phyloP scores from a whole-genome alignment of 495 filamentous ascomycete genomes.

The Xylaria longipes region DNA sequence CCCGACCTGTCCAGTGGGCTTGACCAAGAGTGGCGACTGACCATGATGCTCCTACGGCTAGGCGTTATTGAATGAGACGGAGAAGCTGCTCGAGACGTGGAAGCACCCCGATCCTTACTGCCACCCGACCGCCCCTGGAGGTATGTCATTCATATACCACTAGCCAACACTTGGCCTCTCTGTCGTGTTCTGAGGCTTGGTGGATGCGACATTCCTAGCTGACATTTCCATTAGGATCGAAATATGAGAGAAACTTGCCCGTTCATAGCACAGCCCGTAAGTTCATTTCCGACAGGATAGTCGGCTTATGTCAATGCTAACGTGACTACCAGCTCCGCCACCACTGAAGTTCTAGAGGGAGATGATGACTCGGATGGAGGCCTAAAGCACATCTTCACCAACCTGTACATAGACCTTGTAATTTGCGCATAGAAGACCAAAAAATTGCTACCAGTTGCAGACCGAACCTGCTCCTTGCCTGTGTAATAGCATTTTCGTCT shows the following conservation, averaged over 20 bases:
- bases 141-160: conserved; percentile 55
- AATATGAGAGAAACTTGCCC: conserved; percentile 94
- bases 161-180: background rate
- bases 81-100: conserved; percentile 87
- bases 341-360: conserved; percentile 52
- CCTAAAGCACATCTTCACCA: conserved; percentile 6
- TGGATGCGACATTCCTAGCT: conserved; percentile 12
- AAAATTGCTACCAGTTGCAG: conserved; percentile 2
- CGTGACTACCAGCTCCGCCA: conserved; percentile 45
- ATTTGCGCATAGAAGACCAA: conserved; percentile 17
- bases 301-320: conserved; percentile 22
- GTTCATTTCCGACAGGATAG: conserved; percentile 42
- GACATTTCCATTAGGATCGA: conserved; percentile 68
- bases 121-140: conserved; percentile 89
- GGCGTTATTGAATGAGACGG: conserved; percentile 84
- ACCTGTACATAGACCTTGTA: conserved; percentile 39
- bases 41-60: conserved; percentile 39
- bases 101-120: conserved; percentile 96
- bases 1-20: background rate
- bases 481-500: background rate
- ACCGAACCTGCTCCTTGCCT: background rate
- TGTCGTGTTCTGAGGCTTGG: background rate
- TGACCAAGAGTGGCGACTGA: conserved; percentile 3
- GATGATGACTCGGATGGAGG: conserved; percentile 24
- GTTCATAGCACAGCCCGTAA: conserved; percentile 78